phyloP scores from a whole-genome alignment of 106 monocot species.

The Dendrobium nobile region DNA sequence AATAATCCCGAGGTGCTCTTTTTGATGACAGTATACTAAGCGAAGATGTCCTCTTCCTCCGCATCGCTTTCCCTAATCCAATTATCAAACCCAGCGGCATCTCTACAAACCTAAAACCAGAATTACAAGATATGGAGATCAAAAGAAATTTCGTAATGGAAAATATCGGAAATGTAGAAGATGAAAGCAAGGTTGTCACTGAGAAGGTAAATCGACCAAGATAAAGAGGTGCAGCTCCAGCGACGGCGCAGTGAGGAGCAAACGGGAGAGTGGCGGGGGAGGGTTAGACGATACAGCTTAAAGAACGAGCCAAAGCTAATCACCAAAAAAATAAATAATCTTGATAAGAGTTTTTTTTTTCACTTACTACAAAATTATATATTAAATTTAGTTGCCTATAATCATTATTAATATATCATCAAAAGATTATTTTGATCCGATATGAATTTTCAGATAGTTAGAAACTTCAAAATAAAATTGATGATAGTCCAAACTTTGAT shows the following conservation, averaged over 20 bases:
- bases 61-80: constrained; percentile 63
- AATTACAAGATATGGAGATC: not conserved
- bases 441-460: too few relatives aligned
- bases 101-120: constrained; percentile 9
- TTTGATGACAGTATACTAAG: constrained; percentile 57
- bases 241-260: not conserved
- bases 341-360: too few relatives aligned
- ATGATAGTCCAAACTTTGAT: too few relatives aligned
- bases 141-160: not conserved
- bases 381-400: too few relatives aligned
- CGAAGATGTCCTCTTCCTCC: constrained; percentile 71
- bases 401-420: too few relatives aligned
- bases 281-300: not conserved
- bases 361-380: too few relatives aligned
- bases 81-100: constrained; percentile 71
- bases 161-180: not conserved
- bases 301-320: too few relatives aligned
- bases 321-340: too few relatives aligned
- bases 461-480: too few relatives aligned
- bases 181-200: not conserved
- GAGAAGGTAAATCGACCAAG: not conserved
- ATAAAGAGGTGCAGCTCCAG: not conserved
- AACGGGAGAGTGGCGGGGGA: not conserved
- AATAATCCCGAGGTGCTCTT: constrained; percentile 61
- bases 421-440: too few relatives aligned